Evolutionary conservation across 2,329 filamentous ascomycete species (phyloP), one percentile per base, ranked within the genome.

Genomic region (Monilinia polystroma): DNA sequence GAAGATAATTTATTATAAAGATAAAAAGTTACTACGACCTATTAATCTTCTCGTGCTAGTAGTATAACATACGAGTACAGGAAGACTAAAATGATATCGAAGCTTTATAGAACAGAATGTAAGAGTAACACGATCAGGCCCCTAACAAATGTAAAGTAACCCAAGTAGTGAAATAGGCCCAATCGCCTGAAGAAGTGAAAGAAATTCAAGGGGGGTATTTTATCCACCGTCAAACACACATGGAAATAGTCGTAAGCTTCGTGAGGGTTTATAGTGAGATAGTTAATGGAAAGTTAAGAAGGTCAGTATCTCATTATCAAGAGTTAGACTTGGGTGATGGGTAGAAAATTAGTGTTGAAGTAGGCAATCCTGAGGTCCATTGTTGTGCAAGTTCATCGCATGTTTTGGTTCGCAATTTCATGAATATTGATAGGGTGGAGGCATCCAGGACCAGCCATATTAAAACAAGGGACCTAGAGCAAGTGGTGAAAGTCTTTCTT

Each of bases 211-310:
- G 32, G 32, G 45, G 29, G 29, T 51, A 60, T 60, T 60, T 29
- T 58, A n/a, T 51, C 58, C 45, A 60, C 58, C 58, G 20, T 26
- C 58, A 2, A 45, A 51, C 8, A 43, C 45, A 43, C 29, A 35
- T 38, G 26, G 4, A 38, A 51, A 51, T 29, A 38, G 20, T 51
- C 58, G 58, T 60, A 35, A 60, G 29, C 11, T 45, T 60, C 58
- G 45, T 60, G 38, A 60, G 23, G 23, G 35, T 49, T 49, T 35
- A 38, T 8, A 51, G 23, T 51, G 10, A 60, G 23, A 32, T 6
- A 60, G 45, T 20, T n/a, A 11, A 49, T 14, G n/a, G 4, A 60
- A 35, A 26, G 12, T 11, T 11, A 18, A 51, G 2, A 32, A 51
- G 6, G 45, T 51, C 3, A 38, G 38, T 14, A 38, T 38, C 29